Evolutionary conservation across 2,329 filamentous ascomycete genomes (phyloP), one percentile per base, ranked within the genome.

Genomic region (Sordariomycetes sp.): DNA sequence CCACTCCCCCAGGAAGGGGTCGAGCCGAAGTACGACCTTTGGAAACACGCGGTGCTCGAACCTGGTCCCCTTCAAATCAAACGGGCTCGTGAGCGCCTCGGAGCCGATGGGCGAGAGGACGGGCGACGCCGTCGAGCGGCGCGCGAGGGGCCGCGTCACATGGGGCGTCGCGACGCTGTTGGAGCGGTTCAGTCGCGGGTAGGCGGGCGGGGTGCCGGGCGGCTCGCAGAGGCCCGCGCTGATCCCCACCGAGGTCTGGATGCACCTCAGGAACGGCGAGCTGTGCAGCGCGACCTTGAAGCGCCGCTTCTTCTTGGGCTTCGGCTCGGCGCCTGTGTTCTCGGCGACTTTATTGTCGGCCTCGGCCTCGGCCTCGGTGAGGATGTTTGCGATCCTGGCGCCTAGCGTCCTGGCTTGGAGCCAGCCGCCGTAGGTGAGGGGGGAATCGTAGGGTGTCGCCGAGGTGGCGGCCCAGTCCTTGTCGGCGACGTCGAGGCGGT

Each of bases 1-100:
- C 94, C 94, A 99, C 75, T 99, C 94, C 54, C 94, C 92, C 0
- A 99, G 77, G 66, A 95, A 96, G 0, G 91, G 87, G 70, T 99
- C 94, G 6, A 99, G 79, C 1, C 94, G 86, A 53, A 99, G 72
- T 10, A 84, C 76, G 2, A 81, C 74, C 61, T 82, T 86, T 58
- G 76, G 75, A 59, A 80, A 67, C 56, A 67, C 67, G 52, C 63
- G 58, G 32, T 60, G 62, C 36, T 59, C 59, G 36, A 55, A 57
- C 52, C 24, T 53, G 20, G 32, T 48, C n/a, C 34, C 50, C 17
- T 34, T 57, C 35, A 50, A 20, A 10, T 58, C 45, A 24, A 60
- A 52, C n/a, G 60, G 56, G 2, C 56, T 56, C 20, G 60, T 45
- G 52, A 60, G 56, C 10, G 60, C 59, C 4, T 59, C 52, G 24